Base-by-base conservation (phyloP, 345 rosid genomes). In the Angophora floribunda region DNA sequence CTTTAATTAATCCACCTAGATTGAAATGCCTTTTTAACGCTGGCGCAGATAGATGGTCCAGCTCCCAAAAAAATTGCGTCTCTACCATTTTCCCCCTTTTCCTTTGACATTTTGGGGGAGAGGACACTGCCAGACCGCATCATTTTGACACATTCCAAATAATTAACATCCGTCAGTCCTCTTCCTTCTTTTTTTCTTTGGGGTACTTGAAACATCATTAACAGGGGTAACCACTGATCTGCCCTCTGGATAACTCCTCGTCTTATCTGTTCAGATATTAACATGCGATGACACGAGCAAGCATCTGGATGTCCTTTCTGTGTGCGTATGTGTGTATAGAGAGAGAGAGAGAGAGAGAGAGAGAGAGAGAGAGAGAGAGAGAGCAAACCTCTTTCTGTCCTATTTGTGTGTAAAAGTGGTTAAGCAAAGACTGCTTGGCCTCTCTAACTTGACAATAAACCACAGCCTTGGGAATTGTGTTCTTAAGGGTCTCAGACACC, bases 381-480 rank as follows among this genome's bases (percentile, higher is more conserved):
- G 70, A 67, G 10, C 15, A 36, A 89, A 95, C 98, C 96, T 96
- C 96, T 90, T 89, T 95, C 89, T 94, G 93, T 87, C 97, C 97
- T 86, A 96, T 91, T 90, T 93, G 96, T 36, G 90, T 86, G 89
- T 96, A 96, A 94, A 96, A 96, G 94, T 92, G 91, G 86, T 95
- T 92, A 17, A 95, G 94, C 89, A 96, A 91, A 8, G 97, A 94
- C 75, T 89, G 92, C 89, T 95, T 96, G 78, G 98, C 98, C 89
- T 94, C 96, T 91, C 93, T 91, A n/a, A 96, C 98, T 91, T 96
- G 98, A 91, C 98, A 96, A 85, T 94, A 89, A 47, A 95, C 97
- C 87, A 94, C 92, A 22, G 98, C 96, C 89, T 96, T 96, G 6
- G 98, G 98, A 45, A 96, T 92, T 49, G 94, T 94, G 90, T 90